A percentile compares a stretch with the other conserved stretches of the same genome.
Evolutionary conservation across 495 filamentous ascomycete species (phyloP).

Genomic region (Copromyces sp.): DNA sequence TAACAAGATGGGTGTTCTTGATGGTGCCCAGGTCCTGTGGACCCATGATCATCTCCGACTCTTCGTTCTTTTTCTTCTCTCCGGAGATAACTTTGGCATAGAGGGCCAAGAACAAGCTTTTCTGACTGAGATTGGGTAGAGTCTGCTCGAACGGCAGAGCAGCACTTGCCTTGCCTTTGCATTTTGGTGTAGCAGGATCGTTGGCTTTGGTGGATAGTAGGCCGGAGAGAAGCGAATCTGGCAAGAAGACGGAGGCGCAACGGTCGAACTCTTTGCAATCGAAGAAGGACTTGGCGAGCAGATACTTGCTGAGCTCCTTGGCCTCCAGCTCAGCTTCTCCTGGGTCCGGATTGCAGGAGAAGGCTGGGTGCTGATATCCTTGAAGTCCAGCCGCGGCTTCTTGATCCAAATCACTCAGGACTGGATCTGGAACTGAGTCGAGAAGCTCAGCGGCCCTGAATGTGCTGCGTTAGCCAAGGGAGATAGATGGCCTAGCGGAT

Average conservation of each 20-base stretch:
- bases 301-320: constrained; percentile 68
- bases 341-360: constrained; percentile 43
- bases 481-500: background rate
- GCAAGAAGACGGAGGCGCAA: constrained; percentile 82
- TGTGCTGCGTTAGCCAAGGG: constrained; percentile 1
- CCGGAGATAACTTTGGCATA: constrained; percentile 90
- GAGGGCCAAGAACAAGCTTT: constrained; percentile 81
- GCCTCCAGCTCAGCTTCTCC: constrained; percentile 69
- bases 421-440: constrained; percentile 54
- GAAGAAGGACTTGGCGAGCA: constrained; percentile 90
- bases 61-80: constrained; percentile 93
- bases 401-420: constrained; percentile 28
- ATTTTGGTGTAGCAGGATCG: constrained; percentile 43
- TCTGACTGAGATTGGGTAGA: constrained; percentile 57
- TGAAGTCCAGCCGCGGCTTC: constrained; percentile 22
- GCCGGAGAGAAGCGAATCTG: constrained; percentile 55
- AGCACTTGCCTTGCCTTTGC: constrained; percentile 33
- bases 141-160: constrained; percentile 9
- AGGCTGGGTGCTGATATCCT: constrained; percentile 33
- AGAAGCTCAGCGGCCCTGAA: constrained; percentile 89
- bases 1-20: constrained; percentile 70
- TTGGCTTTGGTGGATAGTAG: constrained; percentile 41
- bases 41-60: constrained; percentile 94
- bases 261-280: constrained; percentile 94
- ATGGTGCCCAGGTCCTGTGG: constrained; percentile 78